Base-by-base conservation (phyloP, 768 basidiomycete species). In the Boletellus sp. region DNA sequence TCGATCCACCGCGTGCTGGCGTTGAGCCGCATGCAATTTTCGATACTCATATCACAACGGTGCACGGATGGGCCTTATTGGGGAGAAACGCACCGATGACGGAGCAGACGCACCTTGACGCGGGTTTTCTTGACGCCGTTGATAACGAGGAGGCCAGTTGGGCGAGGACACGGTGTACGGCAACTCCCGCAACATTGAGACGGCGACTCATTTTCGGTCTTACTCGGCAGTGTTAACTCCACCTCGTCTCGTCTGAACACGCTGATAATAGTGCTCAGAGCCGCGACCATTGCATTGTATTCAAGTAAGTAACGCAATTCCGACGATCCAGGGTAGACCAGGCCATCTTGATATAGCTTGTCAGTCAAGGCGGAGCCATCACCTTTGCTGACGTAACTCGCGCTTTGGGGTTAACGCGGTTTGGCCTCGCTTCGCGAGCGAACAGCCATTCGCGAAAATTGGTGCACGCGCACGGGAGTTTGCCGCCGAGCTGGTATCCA, bases 31-130 rank as follows among this genome's bases (percentile, higher is more conserved):
- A 19, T 39, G 38, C 37, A 28, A 53, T 44, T 36, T 44, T 47
- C 38, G n/a, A 26, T 19, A 12, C 2, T 7, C 42, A 41, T 33
- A 22, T 39, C 41, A 32, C 40, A 36, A 47, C 10, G 22, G 17
- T 24, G n/a, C 32, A 48, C 20, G 12, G 17, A 42, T 33, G 26
- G 43, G n/a, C 32, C 37, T 40, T 23, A 36, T 41, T 34, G n/a
- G 13, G 42, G 8, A 47, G 44, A 38, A 26, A 26, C 10, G 13
- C 31, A 20, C 34, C 12, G 51, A 50, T 50, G 40, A 19, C 51
- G 22, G 42, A 45, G 20, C 15, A 47, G 54, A 68, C 66, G 43
- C 49, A 68, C 66, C 66, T 70, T 62, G 68, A 64, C 54, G 64
- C 32, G 56, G 64, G 60, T 50, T 51, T 57, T 62, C 63, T 64